phyloP scores from a whole-genome alignment of 2,329 filamentous ascomycete genomes.

The Stagonosporopsis cucurbitacearum region DNA sequence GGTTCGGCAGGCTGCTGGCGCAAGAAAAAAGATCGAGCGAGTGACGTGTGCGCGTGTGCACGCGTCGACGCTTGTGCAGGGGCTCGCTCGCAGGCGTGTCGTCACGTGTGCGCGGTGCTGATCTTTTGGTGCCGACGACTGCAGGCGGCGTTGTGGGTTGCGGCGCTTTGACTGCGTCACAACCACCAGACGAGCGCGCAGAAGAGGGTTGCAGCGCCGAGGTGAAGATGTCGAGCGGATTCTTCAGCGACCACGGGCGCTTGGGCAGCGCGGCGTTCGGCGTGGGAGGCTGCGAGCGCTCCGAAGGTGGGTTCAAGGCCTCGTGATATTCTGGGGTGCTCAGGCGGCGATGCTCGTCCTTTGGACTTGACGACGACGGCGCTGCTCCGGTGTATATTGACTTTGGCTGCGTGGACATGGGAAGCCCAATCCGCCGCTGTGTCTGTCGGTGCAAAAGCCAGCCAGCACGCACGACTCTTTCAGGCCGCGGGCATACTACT shows the following conservation, averaged over 20 bases:
- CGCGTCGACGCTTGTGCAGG: constrained; percentile 44
- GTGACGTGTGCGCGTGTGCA: constrained; percentile 39
- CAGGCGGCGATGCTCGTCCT: constrained; percentile 21
- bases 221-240: background rate
- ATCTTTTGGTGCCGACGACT: constrained; percentile 7
- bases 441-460: constrained; percentile 16
- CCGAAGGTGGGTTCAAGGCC: constrained; percentile 13
- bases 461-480: constrained; percentile 22
- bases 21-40: constrained; percentile 48
- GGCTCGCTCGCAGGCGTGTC: constrained; percentile 38
- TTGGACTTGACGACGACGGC: constrained; percentile 14
- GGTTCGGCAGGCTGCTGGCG: constrained; percentile 27
- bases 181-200: constrained; percentile 13
- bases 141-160: constrained; percentile 18
- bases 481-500: constrained; percentile 17
- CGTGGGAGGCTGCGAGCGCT: constrained; percentile 23
- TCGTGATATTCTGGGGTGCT: constrained; percentile 32
- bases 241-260: constrained; percentile 8
- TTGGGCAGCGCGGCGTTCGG: constrained; percentile 17
- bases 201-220: constrained; percentile 24
- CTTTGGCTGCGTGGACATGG: constrained; percentile 16
- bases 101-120: constrained; percentile 11
- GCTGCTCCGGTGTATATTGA: constrained; percentile 48
- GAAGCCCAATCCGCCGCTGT: constrained; percentile 9
- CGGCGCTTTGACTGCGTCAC: constrained; percentile 12